Evolutionary conservation across 2,329 filamentous ascomycete species (phyloP).

Genomic region (Xylariaceae sp.): DNA sequence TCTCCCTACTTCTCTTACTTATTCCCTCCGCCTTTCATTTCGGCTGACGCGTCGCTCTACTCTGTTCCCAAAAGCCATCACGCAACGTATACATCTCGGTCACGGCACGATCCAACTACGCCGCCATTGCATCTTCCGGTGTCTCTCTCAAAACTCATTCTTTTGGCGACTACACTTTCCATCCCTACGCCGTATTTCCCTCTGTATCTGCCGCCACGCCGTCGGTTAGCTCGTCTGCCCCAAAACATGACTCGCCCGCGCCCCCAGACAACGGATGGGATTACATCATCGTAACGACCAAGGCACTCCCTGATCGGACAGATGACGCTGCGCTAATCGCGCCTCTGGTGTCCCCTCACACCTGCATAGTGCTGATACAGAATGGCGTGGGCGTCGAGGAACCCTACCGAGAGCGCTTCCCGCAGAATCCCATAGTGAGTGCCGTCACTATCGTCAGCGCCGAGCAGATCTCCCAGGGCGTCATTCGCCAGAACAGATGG

Average conservation of each 20-base stretch:
- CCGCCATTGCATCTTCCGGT: constrained; percentile 64
- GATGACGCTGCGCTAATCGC: constrained; percentile 68
- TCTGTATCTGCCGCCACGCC: constrained; percentile 62
- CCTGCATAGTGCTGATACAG: constrained; percentile 71
- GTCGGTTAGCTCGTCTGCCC: constrained; percentile 15
- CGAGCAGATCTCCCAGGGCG: constrained; percentile 67
- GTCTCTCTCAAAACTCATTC: constrained; percentile 69
- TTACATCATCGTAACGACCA: constrained; percentile 74
- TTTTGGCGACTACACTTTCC: constrained; percentile 72
- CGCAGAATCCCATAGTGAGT: constrained; percentile 65
- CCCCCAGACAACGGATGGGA: constrained; percentile 55
- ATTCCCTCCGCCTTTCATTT: neutral
- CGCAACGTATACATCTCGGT: constrained; percentile 68
- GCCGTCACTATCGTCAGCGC: constrained; percentile 74
- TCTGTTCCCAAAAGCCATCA: constrained; percentile 46
- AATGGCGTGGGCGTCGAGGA: constrained; percentile 75
- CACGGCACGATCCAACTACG: constrained; percentile 77
- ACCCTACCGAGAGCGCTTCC: constrained; percentile 69
- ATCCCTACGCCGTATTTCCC: constrained; percentile 66
- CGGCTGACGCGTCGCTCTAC: constrained; percentile 26
- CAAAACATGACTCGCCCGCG: neutral
- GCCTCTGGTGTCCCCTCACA: constrained; percentile 61
- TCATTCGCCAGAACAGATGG: constrained; percentile 75
- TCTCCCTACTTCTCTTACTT: neutral
- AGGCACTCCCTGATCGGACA: constrained; percentile 69